Evolutionary conservation across 306 rosid species (phyloP), one percentile per base, ranked within the genome.

Genomic region (Fagus sylvatica): DNA sequence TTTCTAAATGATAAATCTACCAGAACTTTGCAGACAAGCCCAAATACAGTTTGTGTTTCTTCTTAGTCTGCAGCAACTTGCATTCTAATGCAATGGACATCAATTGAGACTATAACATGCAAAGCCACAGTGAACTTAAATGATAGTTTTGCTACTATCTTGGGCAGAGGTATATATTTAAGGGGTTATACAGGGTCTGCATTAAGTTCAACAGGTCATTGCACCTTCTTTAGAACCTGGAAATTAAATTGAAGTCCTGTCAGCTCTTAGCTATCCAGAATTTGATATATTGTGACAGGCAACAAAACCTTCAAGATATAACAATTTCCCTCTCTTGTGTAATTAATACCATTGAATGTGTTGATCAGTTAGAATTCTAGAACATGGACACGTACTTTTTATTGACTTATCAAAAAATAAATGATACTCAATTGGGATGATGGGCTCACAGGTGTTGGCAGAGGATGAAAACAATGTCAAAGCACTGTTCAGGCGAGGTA

Each of bases 401-500:
- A 39, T 17, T n/a, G n/a, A n/a, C 12, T 66, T 39, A 0, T 3
- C 2, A 17, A 16, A 39, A 7, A 7, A n/a, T 12, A 28, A 59
- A 30, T 6, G 43, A 33, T 53, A 53, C 61, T 13, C 69, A 33
- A 72, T 22, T 37, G 78, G 73, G 15, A 61, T 68, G 11, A 70
- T 69, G 74, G 71, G 60, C 81, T 53, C 72, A 55, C 86, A 95
- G 99, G 99, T 88, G 39, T 81, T 95, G 74, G n/a, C 88, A 11
- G 98, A 94, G 82, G 98, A 95, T 32, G 98, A 92, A 85, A 89
- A 76, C 93, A 91, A 91, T 65, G 88, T 71, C 7, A 91, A 95
- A 84, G 98, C 98, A 22, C 80, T 95, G 82, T 95, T 92, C 75
- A 87, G 98, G 81, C 78, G 96, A 81, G 98, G 96, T 36, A 95